Evolutionary conservation across 805 yeast species (phyloP).

Genomic region (Teunomyces funiuensis): DNA sequence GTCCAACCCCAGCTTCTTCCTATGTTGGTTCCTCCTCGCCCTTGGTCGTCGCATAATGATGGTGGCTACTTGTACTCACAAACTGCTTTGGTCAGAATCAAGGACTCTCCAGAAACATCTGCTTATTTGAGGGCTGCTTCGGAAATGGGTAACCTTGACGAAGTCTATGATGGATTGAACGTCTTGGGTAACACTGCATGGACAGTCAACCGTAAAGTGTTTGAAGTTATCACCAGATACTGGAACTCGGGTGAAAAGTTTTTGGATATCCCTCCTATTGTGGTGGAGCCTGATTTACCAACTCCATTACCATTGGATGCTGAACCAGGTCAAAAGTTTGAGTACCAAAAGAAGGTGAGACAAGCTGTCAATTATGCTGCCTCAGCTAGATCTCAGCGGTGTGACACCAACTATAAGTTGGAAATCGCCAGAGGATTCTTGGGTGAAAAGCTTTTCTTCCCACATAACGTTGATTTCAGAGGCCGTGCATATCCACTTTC

Average conservation of each 20-base stretch:
- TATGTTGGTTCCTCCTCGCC: slow-evolving; percentile 87
- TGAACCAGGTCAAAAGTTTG: slow-evolving; percentile 69
- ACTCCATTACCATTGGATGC: slow-evolving; percentile 58
- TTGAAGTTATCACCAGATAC: slow-evolving; percentile 65
- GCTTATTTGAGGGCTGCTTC: slow-evolving; percentile 89
- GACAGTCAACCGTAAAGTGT: slow-evolving; percentile 79
- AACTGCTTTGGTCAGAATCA: slow-evolving; percentile 67
- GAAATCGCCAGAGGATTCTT: slow-evolving; percentile 92
- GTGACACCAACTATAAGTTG: slow-evolving; percentile 89
- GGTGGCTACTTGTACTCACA: slow-evolving; percentile 83
- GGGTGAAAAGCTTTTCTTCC: slow-evolving; percentile 75
- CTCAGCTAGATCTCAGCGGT: slow-evolving; percentile 78
- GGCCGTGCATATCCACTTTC: slow-evolving; percentile 84
- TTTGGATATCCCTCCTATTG: slow-evolving; percentile 64
- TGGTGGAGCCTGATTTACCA: slow-evolving; percentile 46
- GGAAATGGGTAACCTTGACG: slow-evolving; percentile 59
- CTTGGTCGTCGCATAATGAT: slow-evolving; percentile 77
- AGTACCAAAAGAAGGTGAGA: slow-evolving; percentile 65
- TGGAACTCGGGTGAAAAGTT: slow-evolving; percentile 86
- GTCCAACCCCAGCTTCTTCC: slow-evolving; percentile 88
- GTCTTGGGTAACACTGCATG: slow-evolving; percentile 87
- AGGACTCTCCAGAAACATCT: slow-evolving; percentile 82
- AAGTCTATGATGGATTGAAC: slow-evolving; percentile 77
- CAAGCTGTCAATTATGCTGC: slow-evolving; percentile 59
- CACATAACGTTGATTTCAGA: slow-evolving; percentile 79